Evolutionary conservation across 2,329 filamentous ascomycete species (phyloP).

Genomic region (Simplicillium sp.): DNA sequence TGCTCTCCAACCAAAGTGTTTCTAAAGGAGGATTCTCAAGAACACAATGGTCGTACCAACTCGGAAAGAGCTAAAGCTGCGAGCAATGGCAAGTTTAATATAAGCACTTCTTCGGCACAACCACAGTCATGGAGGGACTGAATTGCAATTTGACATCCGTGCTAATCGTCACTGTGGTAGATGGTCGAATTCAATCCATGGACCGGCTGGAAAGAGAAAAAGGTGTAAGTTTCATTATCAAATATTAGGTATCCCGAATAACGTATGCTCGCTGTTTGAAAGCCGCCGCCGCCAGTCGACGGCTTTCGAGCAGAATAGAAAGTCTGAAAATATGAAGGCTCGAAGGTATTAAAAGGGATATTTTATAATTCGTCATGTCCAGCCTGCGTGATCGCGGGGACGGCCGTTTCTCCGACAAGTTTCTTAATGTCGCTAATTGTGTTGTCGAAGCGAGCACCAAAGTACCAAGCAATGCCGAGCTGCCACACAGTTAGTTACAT

Average conservation of each 20-base stretch:
- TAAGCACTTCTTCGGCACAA: constrained; percentile 99
- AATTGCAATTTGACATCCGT: constrained; percentile 99
- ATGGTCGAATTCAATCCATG: too few species aligned
- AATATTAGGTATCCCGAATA: too few species aligned
- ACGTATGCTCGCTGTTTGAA: too few species aligned
- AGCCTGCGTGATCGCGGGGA: constrained; percentile 13
- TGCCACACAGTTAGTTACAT: constrained; percentile 23
- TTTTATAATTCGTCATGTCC: constrained; percentile 25
- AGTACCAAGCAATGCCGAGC: constrained; percentile 68
- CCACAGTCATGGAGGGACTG: constrained; percentile 72
- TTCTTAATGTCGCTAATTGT: constrained; percentile 15
- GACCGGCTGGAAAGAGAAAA: too few species aligned
- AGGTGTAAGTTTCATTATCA: too few species aligned
- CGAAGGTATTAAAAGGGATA: neutral
- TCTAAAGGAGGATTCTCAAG: neutral
- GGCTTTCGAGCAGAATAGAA: neutral
- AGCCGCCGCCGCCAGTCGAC: neutral
- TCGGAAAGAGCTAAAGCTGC: neutral
- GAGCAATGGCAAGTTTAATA: constrained; percentile 36
- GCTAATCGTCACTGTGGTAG: constrained; percentile 36
- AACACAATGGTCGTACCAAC: neutral
- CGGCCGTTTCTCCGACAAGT: constrained; percentile 12
- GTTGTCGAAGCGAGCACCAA: constrained; percentile 73
- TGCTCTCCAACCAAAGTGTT: constrained; percentile 2
- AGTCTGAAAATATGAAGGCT: neutral